Evolutionary conservation across 495 filamentous ascomycete species (phyloP).

Genomic region (Lophiostoma macrostomum): DNA sequence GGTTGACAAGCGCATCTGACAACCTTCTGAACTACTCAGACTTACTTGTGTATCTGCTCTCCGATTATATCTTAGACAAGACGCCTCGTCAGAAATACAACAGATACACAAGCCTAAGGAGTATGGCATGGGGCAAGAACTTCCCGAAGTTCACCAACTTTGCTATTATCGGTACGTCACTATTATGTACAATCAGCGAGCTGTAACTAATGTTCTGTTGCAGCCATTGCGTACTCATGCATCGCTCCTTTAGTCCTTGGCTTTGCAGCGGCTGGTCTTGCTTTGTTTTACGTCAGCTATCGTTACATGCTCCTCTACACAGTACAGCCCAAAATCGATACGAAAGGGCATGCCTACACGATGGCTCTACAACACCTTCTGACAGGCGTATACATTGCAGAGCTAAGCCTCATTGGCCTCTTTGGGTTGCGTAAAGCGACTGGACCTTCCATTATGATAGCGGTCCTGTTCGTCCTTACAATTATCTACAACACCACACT

Average conservation of each 20-base stretch:
- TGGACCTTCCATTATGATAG: constrained; percentile 35
- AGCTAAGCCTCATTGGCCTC: constrained; percentile 42
- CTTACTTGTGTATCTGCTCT: constrained; percentile 34
- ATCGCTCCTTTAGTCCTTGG: constrained; percentile 43
- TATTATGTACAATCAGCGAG: background rate
- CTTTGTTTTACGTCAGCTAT: constrained; percentile 40
- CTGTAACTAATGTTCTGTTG: constrained; percentile 1
- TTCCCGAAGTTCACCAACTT: constrained; percentile 44
- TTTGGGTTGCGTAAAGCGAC: constrained; percentile 34
- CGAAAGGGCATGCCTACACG: constrained; percentile 40
- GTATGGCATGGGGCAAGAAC: constrained; percentile 37
- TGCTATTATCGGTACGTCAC: constrained; percentile 37
- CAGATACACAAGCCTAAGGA: constrained; percentile 34
- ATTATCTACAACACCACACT: constrained; percentile 36
- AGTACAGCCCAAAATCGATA: constrained; percentile 39
- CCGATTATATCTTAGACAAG: constrained; percentile 36
- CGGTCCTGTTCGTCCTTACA: constrained; percentile 37
- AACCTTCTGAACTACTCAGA: constrained; percentile 39
- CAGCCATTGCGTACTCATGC: constrained; percentile 43
- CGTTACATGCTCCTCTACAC: constrained; percentile 42
- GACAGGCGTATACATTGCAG: constrained; percentile 41
- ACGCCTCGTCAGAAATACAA: constrained; percentile 41
- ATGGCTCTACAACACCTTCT: constrained; percentile 41
- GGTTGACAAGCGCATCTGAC: constrained; percentile 33
- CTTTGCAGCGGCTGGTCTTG: constrained; percentile 39